Evolutionary conservation across 108 stramenopile genomes (phyloP), one percentile per base, ranked within the genome.

Genomic region (Cyclotella choctawhatcheeana): DNA sequence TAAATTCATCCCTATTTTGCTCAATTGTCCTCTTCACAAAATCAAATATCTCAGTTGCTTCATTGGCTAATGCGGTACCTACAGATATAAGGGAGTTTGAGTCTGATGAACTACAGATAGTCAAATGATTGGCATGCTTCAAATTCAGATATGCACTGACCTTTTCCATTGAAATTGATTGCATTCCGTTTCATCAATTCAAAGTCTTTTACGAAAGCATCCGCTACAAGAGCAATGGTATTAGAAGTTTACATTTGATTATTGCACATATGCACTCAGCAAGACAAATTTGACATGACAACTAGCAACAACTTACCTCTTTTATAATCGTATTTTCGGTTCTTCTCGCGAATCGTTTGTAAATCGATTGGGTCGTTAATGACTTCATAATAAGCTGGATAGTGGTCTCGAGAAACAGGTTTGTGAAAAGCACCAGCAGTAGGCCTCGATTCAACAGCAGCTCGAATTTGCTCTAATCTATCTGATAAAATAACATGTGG

Each of bases 171-270:
- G 79, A 95, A 95, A 69, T 91, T 93, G 58, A 87, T 68, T 5
- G 94, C 91, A 69, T 95, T 95, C 29, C 63, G 79, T 56, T 86
- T 95, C 91, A 95, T 91, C 51, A 93, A 67, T 21, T 89, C 85
- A 81, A 95, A 92, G 54, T 95, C 93, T 18, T 67, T 69, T 22
- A 95, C 44, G 58, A 95, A 85, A 1, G 78, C 63, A 58, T 87
- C 82, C 7, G 87, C 84, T 17, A 56, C 29, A 31, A 56, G 31
- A 30, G n/a, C n/a, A n/a, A n/a, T n/a, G n/a, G n/a, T n/a, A n/a
- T n/a, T n/a, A n/a, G n/a, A n/a, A n/a, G n/a, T n/a, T n/a, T n/a
- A n/a, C n/a, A n/a, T n/a, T n/a, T n/a, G n/a, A n/a, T n/a, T n/a
- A n/a, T n/a, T n/a, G n/a, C n/a, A n/a, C n/a, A n/a, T n/a, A n/a